Base-by-base conservation (phyloP, 805 yeast species). In the Saturnispora sanitii region DNA sequence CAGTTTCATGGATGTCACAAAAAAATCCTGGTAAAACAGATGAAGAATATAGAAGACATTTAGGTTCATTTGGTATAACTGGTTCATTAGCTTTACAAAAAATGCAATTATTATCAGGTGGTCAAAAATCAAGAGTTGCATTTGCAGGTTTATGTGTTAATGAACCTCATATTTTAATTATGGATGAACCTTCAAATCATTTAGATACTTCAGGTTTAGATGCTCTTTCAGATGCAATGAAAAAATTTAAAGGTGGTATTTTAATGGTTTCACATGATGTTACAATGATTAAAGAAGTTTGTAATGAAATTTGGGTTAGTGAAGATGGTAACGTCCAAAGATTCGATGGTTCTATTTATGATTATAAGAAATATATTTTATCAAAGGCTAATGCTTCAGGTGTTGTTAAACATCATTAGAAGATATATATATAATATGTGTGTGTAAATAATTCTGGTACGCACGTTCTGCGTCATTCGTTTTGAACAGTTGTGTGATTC, bases 231-330 rank as follows among this genome's bases (percentile, higher is more conserved):
- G 94, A 82, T 33, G 97, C 97, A 1, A 69, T 92, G 57, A 77
- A 73, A 47, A 77, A 75, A 46, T 92, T 88, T 71, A 75, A 85
- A 55, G 98, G 98, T 58, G 98, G 98, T 61, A 82, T 92, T 20
- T 70, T 92, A 52, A 87, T 92, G 96, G 98, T 92, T 44, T 83
- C 95, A 38, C 98, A 92, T 72, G 99, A 92, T 69, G 96, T 92
- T 33, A 69, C 87, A 22, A 82, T 90, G 56, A 92, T 92, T 53
- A 77, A 82, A 52, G 71, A 75, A 41, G 96, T 90, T 11, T 86
- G 96, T 68, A 79, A 82, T 44, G 95, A 92, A 60, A 84, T 92
- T 45, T 90, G 96, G 96, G 94, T 87, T 34, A 81, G 94, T 60
- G 98, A 92, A 57, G 71, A 77, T 42, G 92, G 90, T 43, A 68